Conservation (phyloP, 106 monocot genomes). For the Dioscorea alata region DNA sequence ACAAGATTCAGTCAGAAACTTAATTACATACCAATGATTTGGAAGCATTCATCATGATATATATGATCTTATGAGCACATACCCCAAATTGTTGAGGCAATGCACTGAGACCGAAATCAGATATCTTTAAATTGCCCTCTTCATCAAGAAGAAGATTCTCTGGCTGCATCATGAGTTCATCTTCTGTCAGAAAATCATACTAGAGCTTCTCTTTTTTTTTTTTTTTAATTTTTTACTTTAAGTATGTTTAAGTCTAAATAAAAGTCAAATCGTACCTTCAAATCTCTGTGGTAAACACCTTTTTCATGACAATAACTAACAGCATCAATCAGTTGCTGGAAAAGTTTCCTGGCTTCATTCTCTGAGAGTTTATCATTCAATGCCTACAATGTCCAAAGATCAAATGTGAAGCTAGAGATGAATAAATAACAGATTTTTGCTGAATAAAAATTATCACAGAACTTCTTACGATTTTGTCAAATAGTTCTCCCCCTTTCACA, state of each 20-base stretch:
- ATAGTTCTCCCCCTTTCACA: conserved; percentile 69
- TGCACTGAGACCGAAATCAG: conserved; percentile 67
- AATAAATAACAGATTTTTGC: not conserved
- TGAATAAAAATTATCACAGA: not conserved
- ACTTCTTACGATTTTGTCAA: conserved; percentile 53
- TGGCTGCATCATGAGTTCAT: conserved; percentile 19
- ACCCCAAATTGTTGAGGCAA: conserved; percentile 38
- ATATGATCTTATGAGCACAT: not conserved
- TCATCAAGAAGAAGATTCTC: conserved; percentile 59
- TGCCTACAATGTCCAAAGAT: conserved; percentile 21
- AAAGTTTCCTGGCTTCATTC: conserved; percentile 53
- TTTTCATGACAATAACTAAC: conserved; percentile 85
- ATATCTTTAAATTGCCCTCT: conserved; percentile 57
- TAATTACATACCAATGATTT: not conserved
- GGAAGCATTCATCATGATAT: not conserved
- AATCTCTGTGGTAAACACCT: conserved; percentile 90
- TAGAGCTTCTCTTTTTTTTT: not conserved
- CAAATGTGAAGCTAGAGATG: not conserved
- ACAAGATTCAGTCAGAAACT: not conserved
- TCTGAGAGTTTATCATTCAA: conserved; percentile 56
- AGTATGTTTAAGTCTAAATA: not conserved
- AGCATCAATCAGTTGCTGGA: conserved; percentile 95
- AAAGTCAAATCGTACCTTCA: conserved; percentile 45
- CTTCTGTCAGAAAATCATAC: too few relatives aligned
- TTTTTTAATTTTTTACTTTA: not conserved